Base-by-base conservation (phyloP, 805 yeast genomes). In the Kockiozyma suomiensis region DNA sequence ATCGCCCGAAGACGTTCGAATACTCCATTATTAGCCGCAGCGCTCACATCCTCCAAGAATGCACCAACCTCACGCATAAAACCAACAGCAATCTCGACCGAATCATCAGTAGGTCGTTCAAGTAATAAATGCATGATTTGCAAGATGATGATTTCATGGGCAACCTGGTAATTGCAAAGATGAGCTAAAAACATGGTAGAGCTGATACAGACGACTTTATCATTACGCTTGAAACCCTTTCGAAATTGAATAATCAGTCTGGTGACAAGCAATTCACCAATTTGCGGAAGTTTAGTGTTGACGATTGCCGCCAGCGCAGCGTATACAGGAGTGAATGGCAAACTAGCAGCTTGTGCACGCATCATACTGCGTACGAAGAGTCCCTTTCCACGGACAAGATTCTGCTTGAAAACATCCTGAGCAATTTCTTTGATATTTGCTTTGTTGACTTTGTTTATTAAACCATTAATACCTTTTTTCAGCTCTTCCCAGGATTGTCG, bases 231-330 rank as follows among this genome's bases (percentile, higher is more conserved):
- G 71, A 76, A 85, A 0, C 80, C 79, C 62, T 79, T 77, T 47
- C 85, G 79, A 72, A 89, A 88, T 58, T 79, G 84, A 2, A 84
- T 67, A 0, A 87, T 75, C 28, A 86, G 72, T 61, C 94, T 76
- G 7, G 78, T 69, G 0, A 79, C 70, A 33, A 88, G 63, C 3
- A 86, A 70, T 57, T 80, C 80, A 1, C 96, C 96, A 17, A 89
- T 73, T 37, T 81, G 81, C 0, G 96, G 94, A 2, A 88, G 70
- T 65, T 86, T 82, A 4, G 87, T 80, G 71, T 88, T 87, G 10
- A 90, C 53, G 0, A 86, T 78, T 1, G 86, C 78, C 0, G 82
- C 78, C 37, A 90, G 67, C 0, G 87, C 75, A 0, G 91, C 83
- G 66, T 81, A 85, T 0, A 80, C 78, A 0, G 82, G 72, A 0